Conservation (phyloP, 1,284 basidiomycete genomes). For the Boletus smithii region DNA sequence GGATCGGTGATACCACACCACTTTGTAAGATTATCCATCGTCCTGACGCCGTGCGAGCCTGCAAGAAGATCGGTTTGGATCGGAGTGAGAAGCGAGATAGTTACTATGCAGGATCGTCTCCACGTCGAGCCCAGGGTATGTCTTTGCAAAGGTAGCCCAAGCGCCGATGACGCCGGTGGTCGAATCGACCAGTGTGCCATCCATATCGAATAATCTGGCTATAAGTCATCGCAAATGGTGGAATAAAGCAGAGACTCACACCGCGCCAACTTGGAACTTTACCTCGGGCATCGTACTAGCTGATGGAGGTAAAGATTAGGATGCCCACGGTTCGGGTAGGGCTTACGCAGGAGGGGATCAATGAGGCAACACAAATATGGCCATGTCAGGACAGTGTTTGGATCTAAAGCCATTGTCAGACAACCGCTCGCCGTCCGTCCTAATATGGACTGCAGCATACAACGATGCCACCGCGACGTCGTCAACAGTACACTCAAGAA, state of each 20-base stretch:
- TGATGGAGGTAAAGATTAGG: not conserved
- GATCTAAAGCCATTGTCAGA: conserved; percentile 29
- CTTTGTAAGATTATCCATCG: conserved; percentile 71
- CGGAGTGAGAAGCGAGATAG: conserved; percentile 15
- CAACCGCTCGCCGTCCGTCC: conserved; percentile 20
- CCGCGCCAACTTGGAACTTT: conserved; percentile 51
- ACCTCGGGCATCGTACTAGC: conserved; percentile 42
- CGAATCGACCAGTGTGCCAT: conserved; percentile 74
- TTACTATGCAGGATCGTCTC: conserved; percentile 59
- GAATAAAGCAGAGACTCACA: conserved; percentile 38
- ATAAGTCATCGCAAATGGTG: conserved; percentile 9
- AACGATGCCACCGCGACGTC: conserved; percentile 68
- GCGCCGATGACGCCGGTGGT: conserved; percentile 72
- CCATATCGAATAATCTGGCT: conserved; percentile 74
- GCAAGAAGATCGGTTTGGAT: conserved; percentile 8
- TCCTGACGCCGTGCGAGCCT: conserved; percentile 81
- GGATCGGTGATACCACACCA: conserved; percentile 71
- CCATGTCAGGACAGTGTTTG: conserved; percentile 17
- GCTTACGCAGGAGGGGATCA: too few relatives aligned
- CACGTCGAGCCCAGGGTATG: conserved; percentile 63
- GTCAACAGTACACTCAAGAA: conserved; percentile 73
- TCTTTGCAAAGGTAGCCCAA: conserved; percentile 63
- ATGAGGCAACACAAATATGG: not conserved
- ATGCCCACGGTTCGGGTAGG: too few relatives aligned
- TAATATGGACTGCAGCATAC: conserved; percentile 13